These are phyloP conservation scores for Xylaria bambusicola DNA, from an alignment of 495 filamentous ascomycete species.

Conservation along the genomic window DNA sequence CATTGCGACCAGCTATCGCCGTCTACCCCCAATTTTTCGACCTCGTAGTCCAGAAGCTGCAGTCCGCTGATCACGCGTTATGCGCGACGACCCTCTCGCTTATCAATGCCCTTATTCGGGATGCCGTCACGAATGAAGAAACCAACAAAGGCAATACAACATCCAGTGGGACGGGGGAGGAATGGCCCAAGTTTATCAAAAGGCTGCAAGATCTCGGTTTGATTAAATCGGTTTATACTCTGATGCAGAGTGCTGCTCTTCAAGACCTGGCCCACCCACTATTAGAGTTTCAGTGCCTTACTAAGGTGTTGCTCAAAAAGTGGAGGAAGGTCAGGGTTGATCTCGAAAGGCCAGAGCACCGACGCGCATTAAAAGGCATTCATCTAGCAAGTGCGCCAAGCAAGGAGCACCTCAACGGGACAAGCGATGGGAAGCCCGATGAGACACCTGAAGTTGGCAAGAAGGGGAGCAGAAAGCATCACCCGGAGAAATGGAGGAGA, in stretches of 20 bases:
- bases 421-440: constrained; percentile 24
- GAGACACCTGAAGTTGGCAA: constrained; percentile 40
- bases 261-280: constrained; percentile 90
- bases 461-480: constrained; percentile 66
- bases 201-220: constrained; percentile 88
- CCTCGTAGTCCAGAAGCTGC: constrained; percentile 84
- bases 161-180: constrained; percentile 51
- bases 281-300: constrained; percentile 92
- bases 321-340: constrained; percentile 88
- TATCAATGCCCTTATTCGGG: constrained; percentile 92
- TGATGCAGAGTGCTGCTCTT: constrained; percentile 93
- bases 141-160: constrained; percentile 28
- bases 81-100: constrained; percentile 95
- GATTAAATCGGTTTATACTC: constrained; percentile 83
- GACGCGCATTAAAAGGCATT: constrained; percentile 80
- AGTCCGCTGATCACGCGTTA: constrained; percentile 91
- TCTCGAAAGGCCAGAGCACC: constrained; percentile 83
- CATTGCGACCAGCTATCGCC: constrained; percentile 88
- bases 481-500: constrained; percentile 91
- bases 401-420: constrained; percentile 42
- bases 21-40: constrained; percentile 92
- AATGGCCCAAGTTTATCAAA: constrained; percentile 97
- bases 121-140: constrained; percentile 81
- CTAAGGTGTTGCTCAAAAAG: constrained; percentile 85
- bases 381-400: constrained; percentile 80